Evolutionary conservation across 2,329 filamentous ascomycete genomes (phyloP).

Genomic region (Drechmeria coniospora): DNA sequence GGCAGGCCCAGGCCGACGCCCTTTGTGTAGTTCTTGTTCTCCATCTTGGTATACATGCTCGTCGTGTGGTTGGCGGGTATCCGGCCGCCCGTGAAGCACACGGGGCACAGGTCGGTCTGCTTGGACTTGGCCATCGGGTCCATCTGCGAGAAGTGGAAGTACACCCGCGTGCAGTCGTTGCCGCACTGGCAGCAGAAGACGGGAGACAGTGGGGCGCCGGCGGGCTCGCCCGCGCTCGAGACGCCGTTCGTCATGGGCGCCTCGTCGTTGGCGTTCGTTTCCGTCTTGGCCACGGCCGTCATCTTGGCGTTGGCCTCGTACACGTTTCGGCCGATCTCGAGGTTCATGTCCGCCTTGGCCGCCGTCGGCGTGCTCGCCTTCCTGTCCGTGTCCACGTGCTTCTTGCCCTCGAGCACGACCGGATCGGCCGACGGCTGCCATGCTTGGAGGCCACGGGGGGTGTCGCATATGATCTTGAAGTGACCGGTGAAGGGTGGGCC

Average conservation of each 20-base stretch:
- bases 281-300: constrained; percentile 51
- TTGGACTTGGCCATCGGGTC: constrained; percentile 52
- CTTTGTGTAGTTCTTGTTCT: constrained; percentile 70
- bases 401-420: constrained; percentile 44
- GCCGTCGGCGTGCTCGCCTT: constrained; percentile 50
- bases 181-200: constrained; percentile 84
- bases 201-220: constrained; percentile 51
- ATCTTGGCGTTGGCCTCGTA: constrained; percentile 84
- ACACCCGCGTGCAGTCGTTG: constrained; percentile 62
- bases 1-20: constrained; percentile 71
- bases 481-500: constrained; percentile 95
- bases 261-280: constrained; percentile 65
- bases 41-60: constrained; percentile 73
- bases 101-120: constrained; percentile 81
- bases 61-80: constrained; percentile 66
- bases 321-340: constrained; percentile 89
- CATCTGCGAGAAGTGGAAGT: constrained; percentile 42
- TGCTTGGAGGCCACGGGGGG: constrained; percentile 81
- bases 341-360: constrained; percentile 67
- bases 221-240: constrained; percentile 39
- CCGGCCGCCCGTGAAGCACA: constrained; percentile 73
- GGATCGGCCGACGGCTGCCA: constrained; percentile 84
- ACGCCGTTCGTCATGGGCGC: constrained; percentile 50
- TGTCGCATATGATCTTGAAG: constrained; percentile 92
- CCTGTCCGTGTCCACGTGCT: constrained; percentile 52